phyloP scores from a whole-genome alignment of 2,329 filamentous ascomycete species.

The Sodiomyces alkalinus region DNA sequence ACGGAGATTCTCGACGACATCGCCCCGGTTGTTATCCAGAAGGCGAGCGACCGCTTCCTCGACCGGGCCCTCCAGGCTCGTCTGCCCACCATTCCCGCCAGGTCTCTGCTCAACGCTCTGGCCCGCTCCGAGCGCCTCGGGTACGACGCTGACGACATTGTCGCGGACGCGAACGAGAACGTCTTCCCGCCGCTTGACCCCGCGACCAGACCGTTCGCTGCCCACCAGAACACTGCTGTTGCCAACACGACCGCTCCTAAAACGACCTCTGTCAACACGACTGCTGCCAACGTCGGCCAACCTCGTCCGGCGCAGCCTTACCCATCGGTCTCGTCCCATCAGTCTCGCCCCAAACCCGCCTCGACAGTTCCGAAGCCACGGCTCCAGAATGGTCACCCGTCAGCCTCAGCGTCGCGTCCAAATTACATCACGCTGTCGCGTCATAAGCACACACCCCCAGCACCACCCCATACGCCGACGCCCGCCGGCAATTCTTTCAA shows the following conservation, averaged over 20 bases:
- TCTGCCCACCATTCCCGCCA: slow-evolving; percentile 36
- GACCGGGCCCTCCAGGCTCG: slow-evolving; percentile 36
- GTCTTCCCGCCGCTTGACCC: slow-evolving; percentile 11
- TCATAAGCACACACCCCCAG: no score
- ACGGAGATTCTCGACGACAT: slow-evolving; percentile 28
- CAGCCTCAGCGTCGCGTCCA: no score
- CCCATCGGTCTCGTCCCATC: no score
- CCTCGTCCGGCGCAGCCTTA: no score
- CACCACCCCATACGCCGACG: no score
- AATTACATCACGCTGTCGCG: no score
- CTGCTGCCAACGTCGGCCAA: no score
- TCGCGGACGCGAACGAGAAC: slow-evolving; percentile 18
- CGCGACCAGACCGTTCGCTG: slow-evolving; percentile 11
- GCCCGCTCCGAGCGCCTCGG: slow-evolving; percentile 41
- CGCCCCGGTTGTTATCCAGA: slow-evolving; percentile 24
- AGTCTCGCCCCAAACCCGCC: no score
- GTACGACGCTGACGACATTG: slow-evolving; percentile 34
- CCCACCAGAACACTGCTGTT: neutral
- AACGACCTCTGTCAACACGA: no score
- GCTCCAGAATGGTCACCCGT: no score
- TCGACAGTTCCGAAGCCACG: no score
- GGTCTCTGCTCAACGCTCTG: slow-evolving; percentile 39
- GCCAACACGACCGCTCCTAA: neutral
- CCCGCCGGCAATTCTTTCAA: no score
- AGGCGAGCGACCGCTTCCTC: slow-evolving; percentile 32